Evolutionary conservation across 1,139 yeast genomes (phyloP), one percentile per base, ranked within the genome.

Genomic region (Kurtzmaniella quercitrusa): DNA sequence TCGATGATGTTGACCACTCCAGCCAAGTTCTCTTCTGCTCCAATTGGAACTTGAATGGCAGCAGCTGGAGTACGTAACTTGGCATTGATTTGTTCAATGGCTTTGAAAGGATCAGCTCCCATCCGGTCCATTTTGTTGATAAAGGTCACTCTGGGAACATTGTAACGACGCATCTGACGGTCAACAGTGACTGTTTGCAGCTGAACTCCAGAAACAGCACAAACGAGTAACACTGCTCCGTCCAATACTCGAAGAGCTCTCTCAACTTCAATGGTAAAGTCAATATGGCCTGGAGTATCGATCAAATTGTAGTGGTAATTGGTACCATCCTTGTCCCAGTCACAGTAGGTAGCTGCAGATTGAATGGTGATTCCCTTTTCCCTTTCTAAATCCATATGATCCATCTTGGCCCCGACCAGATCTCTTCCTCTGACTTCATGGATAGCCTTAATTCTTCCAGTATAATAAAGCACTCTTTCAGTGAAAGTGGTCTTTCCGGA

Each of bases 391-490:
- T 93, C 97, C 58, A 93, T 72, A 61, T 87, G 89, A 58, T 93
- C 98, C 60, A 93, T 93, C 68, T 90, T 93, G 47, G 99, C 99
- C 47, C 99, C 99, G 47, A 93, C 98, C 53, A 91, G 83, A 65
- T 93, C 99, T 59, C 95, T 82, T 42, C 99, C 99, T 65, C 98
- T 79, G 42, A 93, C 99, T 66, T 93, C 99, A 62, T 93, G 99
- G 58, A 93, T 94, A 23, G 96, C 96, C 63, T 91, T 90, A 65
- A 94, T 94, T 62, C 98, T 80, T 48, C 98, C 98, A 9, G 99
- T 93, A 64, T 94, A 94, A 68, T 81, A 93, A 55, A 93, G 71
- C 41, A 93, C 98, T 64, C 99, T 85, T 68, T 93, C 99, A 15
- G 98, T 93, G 83, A 91, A 69, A 72, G 95, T 59, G 85, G 94